Evolutionary conservation across 176 grass and related monocot species (phyloP), one percentile per base, ranked within the genome.

Genomic region (Bolboschoenus planiculmis): DNA sequence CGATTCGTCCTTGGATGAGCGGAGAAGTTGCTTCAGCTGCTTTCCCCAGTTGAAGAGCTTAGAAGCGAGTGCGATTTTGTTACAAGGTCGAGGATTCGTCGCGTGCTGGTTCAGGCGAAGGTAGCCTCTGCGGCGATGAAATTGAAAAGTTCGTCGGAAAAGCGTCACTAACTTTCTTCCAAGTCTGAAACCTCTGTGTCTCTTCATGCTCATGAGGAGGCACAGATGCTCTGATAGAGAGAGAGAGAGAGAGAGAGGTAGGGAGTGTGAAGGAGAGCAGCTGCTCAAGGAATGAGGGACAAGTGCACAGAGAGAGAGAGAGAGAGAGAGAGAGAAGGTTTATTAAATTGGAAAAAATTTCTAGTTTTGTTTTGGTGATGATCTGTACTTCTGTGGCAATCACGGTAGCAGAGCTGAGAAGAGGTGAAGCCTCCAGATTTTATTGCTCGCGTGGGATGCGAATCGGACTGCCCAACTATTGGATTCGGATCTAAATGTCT

Each of bases 91-190:
- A 63, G 60, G 84, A 48, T 54, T 87, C 88, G 60, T 56, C 82
- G 83, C 0, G 36, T 72, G 11, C 53, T 56, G 40, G n/a, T 63
- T 66, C 80, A 86, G 84, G 61, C 84, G 79, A 35, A 86, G 71
- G 71, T 86, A 86, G 36, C 55, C 9, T 7, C 6, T 76, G 43
- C 87, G 77, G 4, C 77, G 58, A 78, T 81, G 75, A 59, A 62
- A 11, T 56, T 86, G 79, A 57, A 89, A 82, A 48, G 80, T 59
- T 85, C 89, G 48, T 78, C 83, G 44, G 87, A 89, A 93, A 6
- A 86, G 27, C 1, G 78, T 86, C 1, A 87, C 84, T 58, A 99
- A 81, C 77, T 83, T 95, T 67, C 96, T 93, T 15, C 96, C 96
- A 0, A 99, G 77, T 33, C 86, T 90, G 93, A 93, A 87, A 11